Evolutionary conservation across 1,284 basidiomycete genomes (phyloP).

Genomic region (Bondarzewia mesenterica): DNA sequence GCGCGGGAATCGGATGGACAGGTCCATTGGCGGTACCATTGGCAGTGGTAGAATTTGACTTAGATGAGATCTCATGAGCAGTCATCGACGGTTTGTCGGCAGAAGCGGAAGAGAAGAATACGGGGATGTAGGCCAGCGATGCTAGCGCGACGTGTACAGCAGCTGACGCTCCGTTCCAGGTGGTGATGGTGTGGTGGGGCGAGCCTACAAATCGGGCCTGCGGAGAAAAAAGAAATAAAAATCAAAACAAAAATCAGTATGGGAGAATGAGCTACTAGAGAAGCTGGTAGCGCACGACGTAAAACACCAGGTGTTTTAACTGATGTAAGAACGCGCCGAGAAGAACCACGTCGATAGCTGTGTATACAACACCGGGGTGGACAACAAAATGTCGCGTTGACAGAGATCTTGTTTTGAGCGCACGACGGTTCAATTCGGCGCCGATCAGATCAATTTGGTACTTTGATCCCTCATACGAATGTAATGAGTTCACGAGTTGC

Average conservation of each 20-base stretch:
- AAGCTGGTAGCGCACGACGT: slow-evolving; percentile 50
- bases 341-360: slow-evolving; percentile 51
- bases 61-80: slow-evolving; percentile 7
- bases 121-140: slow-evolving; percentile 37
- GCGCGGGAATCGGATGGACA: slow-evolving; percentile 22
- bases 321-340: slow-evolving; percentile 40
- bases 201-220: slow-evolving; percentile 67
- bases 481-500: slow-evolving; percentile 55
- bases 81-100: slow-evolving; percentile 5
- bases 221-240: background rate
- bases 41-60: too few species aligned
- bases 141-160: slow-evolving; percentile 55
- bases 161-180: slow-evolving; percentile 59
- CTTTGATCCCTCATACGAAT: slow-evolving; percentile 72
- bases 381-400: slow-evolving; percentile 53
- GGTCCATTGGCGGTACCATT: slow-evolving; percentile 1
- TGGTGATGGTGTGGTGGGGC: slow-evolving; percentile 47
- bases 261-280: background rate
- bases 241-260: background rate
- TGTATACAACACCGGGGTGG: slow-evolving; percentile 71
- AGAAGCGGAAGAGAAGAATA: slow-evolving; percentile 15
- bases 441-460: slow-evolving; percentile 75
- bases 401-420: slow-evolving; percentile 19
- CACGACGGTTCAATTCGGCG: slow-evolving; percentile 44
- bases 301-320: slow-evolving; percentile 56